Evolutionary conservation across 306 rosid genomes (phyloP).

Genomic region (Dalbergia cultrata): DNA sequence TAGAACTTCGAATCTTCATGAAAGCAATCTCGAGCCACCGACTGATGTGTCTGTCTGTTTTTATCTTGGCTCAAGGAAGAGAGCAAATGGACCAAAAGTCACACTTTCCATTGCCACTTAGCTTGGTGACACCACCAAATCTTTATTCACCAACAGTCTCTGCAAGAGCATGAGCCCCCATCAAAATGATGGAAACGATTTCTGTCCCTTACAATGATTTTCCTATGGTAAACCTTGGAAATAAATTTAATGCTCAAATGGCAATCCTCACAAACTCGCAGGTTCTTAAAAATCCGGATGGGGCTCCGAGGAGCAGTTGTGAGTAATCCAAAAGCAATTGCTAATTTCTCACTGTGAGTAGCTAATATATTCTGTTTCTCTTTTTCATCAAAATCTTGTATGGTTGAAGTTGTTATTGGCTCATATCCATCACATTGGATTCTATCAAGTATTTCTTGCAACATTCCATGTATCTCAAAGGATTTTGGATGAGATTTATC

Average conservation of each 20-base stretch:
- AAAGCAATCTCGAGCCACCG: no score
- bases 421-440: constrained; percentile 18
- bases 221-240: constrained; percentile 28
- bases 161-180: constrained; percentile 44
- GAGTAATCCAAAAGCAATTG: constrained; percentile 45
- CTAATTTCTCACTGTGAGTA: constrained; percentile 43
- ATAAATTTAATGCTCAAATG: constrained; percentile 45
- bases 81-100: no score
- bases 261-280: constrained; percentile 42
- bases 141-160: constrained; percentile 40
- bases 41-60: no score
- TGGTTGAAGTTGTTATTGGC: constrained; percentile 24
- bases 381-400: constrained; percentile 32
- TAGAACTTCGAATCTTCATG: no score
- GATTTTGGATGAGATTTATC: constrained; percentile 45
- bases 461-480: constrained; percentile 38
- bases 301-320: constrained; percentile 34
- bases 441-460: constrained; percentile 41
- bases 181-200: constrained; percentile 45
- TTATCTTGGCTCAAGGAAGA: no score
- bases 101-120: background rate
- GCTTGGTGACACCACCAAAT: background rate
- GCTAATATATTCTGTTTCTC: constrained; percentile 38
- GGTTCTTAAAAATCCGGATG: constrained; percentile 41
- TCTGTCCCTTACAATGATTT: constrained; percentile 45